Evolutionary conservation across 2,329 filamentous ascomycete species (phyloP).

Genomic region (Aureobasidium namibiae): DNA sequence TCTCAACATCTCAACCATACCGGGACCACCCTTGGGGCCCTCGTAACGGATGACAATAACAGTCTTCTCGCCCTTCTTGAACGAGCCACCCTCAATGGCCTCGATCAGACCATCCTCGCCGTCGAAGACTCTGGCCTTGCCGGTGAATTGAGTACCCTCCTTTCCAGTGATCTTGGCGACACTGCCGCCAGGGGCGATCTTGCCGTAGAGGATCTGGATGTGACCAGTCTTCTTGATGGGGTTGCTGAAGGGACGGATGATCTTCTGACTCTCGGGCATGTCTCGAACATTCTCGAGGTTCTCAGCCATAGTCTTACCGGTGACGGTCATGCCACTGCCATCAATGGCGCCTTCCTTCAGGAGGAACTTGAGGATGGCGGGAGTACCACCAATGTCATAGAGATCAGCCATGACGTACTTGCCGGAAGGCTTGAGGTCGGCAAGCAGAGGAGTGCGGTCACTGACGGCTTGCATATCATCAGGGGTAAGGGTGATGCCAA

Average conservation of each 20-base stretch:
- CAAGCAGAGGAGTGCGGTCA: slow-evolving; percentile 42
- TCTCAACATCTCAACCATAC: slow-evolving; percentile 92
- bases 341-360: slow-evolving; percentile 42
- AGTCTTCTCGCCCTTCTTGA: slow-evolving; percentile 69
- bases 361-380: slow-evolving; percentile 42
- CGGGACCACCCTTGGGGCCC: slow-evolving; percentile 84
- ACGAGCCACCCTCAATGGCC: slow-evolving; percentile 57
- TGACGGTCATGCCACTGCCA: slow-evolving; percentile 42
- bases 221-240: slow-evolving; percentile 66
- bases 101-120: slow-evolving; percentile 60
- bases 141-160: slow-evolving; percentile 59
- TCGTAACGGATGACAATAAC: slow-evolving; percentile 70
- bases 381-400: slow-evolving; percentile 43
- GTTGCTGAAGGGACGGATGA: slow-evolving; percentile 59
- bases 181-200: slow-evolving; percentile 59
- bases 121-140: slow-evolving; percentile 63
- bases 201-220: slow-evolving; percentile 64
- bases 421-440: slow-evolving; percentile 44
- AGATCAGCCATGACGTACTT: slow-evolving; percentile 55
- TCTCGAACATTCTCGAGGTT: slow-evolving; percentile 48
- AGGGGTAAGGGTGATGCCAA: slow-evolving; percentile 42
- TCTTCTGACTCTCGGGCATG: slow-evolving; percentile 61
- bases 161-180: slow-evolving; percentile 74
- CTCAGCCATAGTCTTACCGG: slow-evolving; percentile 41
- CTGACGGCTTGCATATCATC: slow-evolving; percentile 45